phyloP scores from a whole-genome alignment of 2,329 filamentous ascomycete genomes.

The Trichoderma guizhouense region DNA sequence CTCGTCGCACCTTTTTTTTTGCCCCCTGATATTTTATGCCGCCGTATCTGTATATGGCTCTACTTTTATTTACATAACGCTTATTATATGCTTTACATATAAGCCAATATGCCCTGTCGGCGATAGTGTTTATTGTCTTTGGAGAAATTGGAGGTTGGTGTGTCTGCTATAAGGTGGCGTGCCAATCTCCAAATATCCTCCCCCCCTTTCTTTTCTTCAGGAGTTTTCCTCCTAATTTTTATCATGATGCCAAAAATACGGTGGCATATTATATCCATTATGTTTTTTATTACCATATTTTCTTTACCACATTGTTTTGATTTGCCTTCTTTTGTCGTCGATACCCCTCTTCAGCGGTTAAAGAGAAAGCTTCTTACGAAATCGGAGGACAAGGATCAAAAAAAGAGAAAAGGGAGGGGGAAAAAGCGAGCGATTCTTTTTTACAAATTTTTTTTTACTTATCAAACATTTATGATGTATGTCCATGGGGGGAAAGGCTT shows the following conservation, averaged over 20 bases:
- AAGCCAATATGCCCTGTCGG: constrained; percentile 28
- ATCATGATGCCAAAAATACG: neutral
- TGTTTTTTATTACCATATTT: neutral
- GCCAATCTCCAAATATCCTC: neutral
- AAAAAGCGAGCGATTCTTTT: constrained; percentile 7
- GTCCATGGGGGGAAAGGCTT: neutral
- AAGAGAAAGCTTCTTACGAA: constrained; percentile 22
- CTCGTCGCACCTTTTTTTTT: neutral
- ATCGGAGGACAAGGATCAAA: neutral
- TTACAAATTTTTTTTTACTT: neutral
- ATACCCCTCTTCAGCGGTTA: constrained; percentile 22
- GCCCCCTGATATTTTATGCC: neutral
- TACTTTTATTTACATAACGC: constrained; percentile 21
- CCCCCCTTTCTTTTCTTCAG: neutral
- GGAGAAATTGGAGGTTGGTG: neutral
- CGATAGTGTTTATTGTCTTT: constrained; percentile 36
- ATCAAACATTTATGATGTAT: constrained; percentile 18
- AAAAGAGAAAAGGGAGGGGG: neutral
- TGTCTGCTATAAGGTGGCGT: neutral
- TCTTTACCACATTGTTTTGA: neutral
- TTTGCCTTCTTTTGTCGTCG: constrained; percentile 19
- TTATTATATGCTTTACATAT: constrained; percentile 28
- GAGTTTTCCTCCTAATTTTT: neutral
- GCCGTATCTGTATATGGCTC: constrained; percentile 16
- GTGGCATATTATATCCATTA: neutral